A percentile compares a stretch with the other conserved stretches of the same genome.
These are phyloP conservation scores for Volvox africanus DNA, from an alignment of 139 green algal species.

Conservation along the genomic window DNA sequence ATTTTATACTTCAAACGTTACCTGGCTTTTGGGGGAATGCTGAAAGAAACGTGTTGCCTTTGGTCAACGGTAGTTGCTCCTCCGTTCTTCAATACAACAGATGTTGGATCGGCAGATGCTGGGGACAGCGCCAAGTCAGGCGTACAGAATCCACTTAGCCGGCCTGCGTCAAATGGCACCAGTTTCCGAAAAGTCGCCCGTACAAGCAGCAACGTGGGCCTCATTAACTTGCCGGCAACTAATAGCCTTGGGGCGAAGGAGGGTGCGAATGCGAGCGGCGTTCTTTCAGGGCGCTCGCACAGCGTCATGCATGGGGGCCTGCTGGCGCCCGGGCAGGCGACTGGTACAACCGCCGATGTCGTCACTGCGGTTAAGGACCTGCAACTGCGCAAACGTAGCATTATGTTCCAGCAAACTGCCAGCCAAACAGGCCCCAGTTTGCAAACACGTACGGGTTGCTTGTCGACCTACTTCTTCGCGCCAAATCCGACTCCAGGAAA, in stretches of 20 bases:
- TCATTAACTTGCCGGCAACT: too few relatives aligned
- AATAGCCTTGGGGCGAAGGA: neutral
- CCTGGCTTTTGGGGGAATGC: too few relatives aligned
- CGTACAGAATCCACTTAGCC: neutral
- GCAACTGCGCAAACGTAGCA: slow-evolving; percentile 38
- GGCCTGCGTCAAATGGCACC: neutral
- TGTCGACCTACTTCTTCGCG: slow-evolving; percentile 37
- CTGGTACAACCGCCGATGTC: slow-evolving; percentile 14
- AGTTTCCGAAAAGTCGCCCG: neutral
- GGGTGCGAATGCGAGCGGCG: neutral
- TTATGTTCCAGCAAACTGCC: neutral
- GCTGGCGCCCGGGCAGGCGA: neutral
- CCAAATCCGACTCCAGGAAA: slow-evolving; percentile 46
- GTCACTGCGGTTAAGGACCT: slow-evolving; percentile 44
- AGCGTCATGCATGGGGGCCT: slow-evolving; percentile 3
- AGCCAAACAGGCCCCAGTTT: slow-evolving; percentile 13
- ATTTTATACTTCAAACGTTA: too few relatives aligned
- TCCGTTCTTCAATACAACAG: neutral
- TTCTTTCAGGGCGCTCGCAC: neutral
- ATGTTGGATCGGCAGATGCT: neutral
- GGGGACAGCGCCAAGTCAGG: slow-evolving; percentile 7
- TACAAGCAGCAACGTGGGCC: slow-evolving; percentile 4
- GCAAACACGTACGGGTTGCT: neutral
- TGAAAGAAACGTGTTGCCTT: too few relatives aligned
- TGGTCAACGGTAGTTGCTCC: too few relatives aligned